phyloP scores from a whole-genome alignment of 768 basidiomycete species.

The Lactarius psammicola region DNA sequence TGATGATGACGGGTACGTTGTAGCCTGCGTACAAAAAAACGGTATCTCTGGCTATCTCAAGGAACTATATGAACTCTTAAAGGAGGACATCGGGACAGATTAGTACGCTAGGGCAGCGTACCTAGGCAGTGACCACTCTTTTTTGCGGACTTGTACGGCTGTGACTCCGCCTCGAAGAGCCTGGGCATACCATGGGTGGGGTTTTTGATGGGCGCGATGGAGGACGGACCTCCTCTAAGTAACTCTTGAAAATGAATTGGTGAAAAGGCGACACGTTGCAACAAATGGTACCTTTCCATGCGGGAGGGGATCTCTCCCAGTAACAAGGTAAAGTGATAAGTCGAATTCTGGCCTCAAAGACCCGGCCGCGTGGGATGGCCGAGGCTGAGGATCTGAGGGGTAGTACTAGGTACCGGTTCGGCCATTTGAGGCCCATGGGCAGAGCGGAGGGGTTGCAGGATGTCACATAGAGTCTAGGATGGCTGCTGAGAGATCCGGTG shows the following conservation, averaged over 20 bases:
- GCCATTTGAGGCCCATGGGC: background rate
- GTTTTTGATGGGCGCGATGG: background rate
- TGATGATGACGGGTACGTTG: slow-evolving; percentile 81
- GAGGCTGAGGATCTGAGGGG: no score
- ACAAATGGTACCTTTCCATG: slow-evolving; percentile 57
- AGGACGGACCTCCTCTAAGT: slow-evolving; percentile 21
- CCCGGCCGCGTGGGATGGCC: background rate
- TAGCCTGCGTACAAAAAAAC: slow-evolving; percentile 74
- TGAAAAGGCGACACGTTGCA: background rate
- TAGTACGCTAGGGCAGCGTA: slow-evolving; percentile 35
- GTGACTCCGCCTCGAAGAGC: slow-evolving; percentile 85
- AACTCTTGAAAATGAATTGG: slow-evolving; percentile 10
- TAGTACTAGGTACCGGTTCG: background rate
- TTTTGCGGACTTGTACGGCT: slow-evolving; percentile 88
- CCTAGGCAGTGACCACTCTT: slow-evolving; percentile 73
- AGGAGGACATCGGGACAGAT: background rate
- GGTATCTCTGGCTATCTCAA: slow-evolving; percentile 65
- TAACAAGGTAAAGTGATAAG: slow-evolving; percentile 84
- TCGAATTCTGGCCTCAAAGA: slow-evolving; percentile 40
- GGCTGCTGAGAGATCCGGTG: no score
- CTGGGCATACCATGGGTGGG: slow-evolving; percentile 38
- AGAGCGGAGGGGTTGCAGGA: background rate
- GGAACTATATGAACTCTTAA: slow-evolving; percentile 51
- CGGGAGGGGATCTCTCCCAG: slow-evolving; percentile 75
- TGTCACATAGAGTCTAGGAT: background rate